phyloP scores from a whole-genome alignment of 148 eudicot genomes.

The Vaccinium vitisidaea region DNA sequence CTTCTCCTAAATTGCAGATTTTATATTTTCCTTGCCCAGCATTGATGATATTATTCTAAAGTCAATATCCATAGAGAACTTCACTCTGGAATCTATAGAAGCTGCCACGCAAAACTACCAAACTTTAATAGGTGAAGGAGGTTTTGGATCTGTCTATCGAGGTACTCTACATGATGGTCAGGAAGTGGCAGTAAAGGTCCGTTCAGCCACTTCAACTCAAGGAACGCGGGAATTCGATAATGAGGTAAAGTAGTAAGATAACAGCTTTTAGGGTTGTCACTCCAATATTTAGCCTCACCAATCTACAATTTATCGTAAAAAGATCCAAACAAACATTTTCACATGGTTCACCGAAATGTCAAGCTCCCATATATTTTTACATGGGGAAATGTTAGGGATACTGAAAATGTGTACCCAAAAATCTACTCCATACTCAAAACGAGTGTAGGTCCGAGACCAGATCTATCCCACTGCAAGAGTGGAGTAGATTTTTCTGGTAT shows the following conservation, averaged over 20 bases:
- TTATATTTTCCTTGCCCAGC: constrained; percentile 42
- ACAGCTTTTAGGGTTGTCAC: background rate
- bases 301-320: background rate
- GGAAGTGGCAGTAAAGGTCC: constrained; percentile 65
- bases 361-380: background rate
- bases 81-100: constrained; percentile 41
- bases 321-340: background rate
- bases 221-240: constrained; percentile 63
- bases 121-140: constrained; percentile 59
- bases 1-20: constrained; percentile 34
- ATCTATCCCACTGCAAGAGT: too few species aligned
- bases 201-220: constrained; percentile 60
- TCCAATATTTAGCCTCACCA: background rate
- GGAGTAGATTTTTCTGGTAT: too few species aligned
- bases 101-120: constrained; percentile 44
- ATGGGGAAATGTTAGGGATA: too few species aligned
- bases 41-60: constrained; percentile 30
- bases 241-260: constrained; percentile 29
- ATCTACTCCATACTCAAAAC: too few species aligned
- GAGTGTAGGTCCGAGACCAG: too few species aligned
- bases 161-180: constrained; percentile 49
- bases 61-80: constrained; percentile 40
- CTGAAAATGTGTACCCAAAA: too few species aligned
- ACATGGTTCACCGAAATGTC: background rate
- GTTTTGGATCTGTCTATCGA: constrained; percentile 58